Base-by-base conservation (phyloP, 352 stramenopile genomes). In the Plasmopara halstedii region DNA sequence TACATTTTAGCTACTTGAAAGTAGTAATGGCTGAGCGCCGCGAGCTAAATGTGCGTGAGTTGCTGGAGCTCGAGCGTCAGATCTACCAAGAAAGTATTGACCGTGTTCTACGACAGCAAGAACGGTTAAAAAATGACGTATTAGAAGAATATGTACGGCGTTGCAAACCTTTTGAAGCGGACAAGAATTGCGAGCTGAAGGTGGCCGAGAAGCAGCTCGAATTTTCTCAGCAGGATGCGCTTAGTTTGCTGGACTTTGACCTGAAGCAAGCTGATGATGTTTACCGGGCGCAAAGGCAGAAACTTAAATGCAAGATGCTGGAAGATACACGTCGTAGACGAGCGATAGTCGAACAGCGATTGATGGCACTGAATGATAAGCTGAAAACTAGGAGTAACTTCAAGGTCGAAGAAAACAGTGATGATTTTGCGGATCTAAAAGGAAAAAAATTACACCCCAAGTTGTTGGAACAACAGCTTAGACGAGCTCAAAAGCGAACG, bases 71-170 rank as follows among this genome's bases (percentile, higher is more conserved):
- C 29, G 77, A 92, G 68, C 63, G 73, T 18, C 69, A 85, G 60
- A 64, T 92, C 21, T 89, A 89, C 48, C 75, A 92, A 58, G 75
- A 92, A 38, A 88, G 71, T 50, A 89, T 92, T 37, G 73, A 88
- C 21, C 71, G 66, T n/a, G 66, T 71, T 23, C 38, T 54, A 32
- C 43, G 54, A 31, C 78, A 83, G 41, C 70, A 73, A n/a, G 43
- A 67, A 22, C 33, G 76, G 45, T 62, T 92, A 22, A 45, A 53
- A 15, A 35, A 29, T 3, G 81, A 78, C 10, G 54, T 51, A 13
- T 55, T 88, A 27, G 63, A 83, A 19, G 81, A 83, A 19, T 93
- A 73, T 56, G 57, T 86, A 9, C 40, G 56, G 26, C 66, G 71
- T 31, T 90, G 78, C 39, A 44, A 42, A 13, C 76, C 74, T 11